A percentile compares a stretch with the other conserved stretches of the same genome.
phyloP scores from a whole-genome alignment of 345 rosid genomes.

The Camelina sativa region DNA sequence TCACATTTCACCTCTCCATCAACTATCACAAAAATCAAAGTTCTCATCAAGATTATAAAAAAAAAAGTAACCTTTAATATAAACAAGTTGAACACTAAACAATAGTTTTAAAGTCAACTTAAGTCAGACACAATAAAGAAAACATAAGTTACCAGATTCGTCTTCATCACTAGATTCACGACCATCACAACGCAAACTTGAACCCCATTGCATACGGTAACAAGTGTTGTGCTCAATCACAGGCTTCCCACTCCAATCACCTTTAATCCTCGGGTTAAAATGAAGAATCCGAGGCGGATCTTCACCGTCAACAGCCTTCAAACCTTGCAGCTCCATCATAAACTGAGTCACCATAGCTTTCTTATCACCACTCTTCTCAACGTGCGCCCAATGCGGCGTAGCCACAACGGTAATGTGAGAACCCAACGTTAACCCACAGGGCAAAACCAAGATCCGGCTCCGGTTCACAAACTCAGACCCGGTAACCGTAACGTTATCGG shows the following conservation, averaged over 20 bases:
- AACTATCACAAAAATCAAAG: conserved; percentile 51
- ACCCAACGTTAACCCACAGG: conserved; percentile 87
- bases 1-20: conserved; percentile 91
- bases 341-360: conserved; percentile 73
- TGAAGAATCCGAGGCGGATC: conserved; percentile 77
- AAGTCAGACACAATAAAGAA: conserved; percentile 6
- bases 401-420: conserved; percentile 87
- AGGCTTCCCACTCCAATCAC: conserved; percentile 74
- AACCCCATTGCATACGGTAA: conserved; percentile 79
- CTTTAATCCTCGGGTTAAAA: conserved; percentile 71
- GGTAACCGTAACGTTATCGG: conserved; percentile 58
- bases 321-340: conserved; percentile 77
- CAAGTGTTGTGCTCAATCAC: conserved; percentile 81
- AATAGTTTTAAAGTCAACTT: conserved; percentile 29
- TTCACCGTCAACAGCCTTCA: conserved; percentile 67
- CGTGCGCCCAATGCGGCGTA: conserved; percentile 75
- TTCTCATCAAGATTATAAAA: background rate
- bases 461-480: conserved; percentile 60
- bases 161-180: conserved; percentile 71
- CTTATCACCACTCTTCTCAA: conserved; percentile 59
- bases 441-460: conserved; percentile 61
- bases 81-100: background rate
- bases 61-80: conserved; percentile 2
- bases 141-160: conserved; percentile 57
- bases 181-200: conserved; percentile 75